Base-by-base conservation (phyloP, 306 rosid species). In the Bauhinia variegata region DNA sequence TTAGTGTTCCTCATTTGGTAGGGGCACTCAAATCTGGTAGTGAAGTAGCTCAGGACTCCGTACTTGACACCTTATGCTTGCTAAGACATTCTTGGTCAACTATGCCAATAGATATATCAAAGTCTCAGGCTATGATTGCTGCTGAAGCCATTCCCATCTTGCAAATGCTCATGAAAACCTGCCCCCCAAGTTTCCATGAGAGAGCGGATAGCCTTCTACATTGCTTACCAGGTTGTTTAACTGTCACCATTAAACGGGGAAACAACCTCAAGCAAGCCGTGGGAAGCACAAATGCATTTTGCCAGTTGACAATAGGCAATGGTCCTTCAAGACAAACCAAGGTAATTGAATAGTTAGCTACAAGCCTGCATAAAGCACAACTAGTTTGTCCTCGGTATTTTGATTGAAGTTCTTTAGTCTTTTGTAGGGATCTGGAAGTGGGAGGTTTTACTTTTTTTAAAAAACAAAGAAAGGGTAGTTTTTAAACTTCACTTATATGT, bases 81-180 rank as follows among this genome's bases (percentile, higher is more conserved):
- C 82, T 89, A 50, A 86, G 70, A 71, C 96, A 88, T 72, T 93
- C 98, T 71, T 93, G 98, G 98, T 91, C 97, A 52, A 83, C 91
- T 66, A 93, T 93, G 91, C 86, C 91, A 50, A 81, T 93, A 75
- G 98, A 93, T 74, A 48, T 86, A 57, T 89, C 95, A 37, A 86
- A 84, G 76, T 89, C 96, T 65, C 98, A 89, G 69, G 87, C 96
- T 55, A 78, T 84, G 84, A 73, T 85, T 66, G 97, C 98, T 51
- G 96, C 98, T 5, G 98, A 93, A 80, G 97, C 98, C 72, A 88
- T 93, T 78, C 98, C 98, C 68, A 88, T 86, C 55, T 79, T 93
- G 79, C 98, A 93, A 86, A 86, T 88, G 98, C 96, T 93, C 67
- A 89, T 90, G 97, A 93, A 89, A 81, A 86, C 98, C 60, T 89